phyloP scores from a whole-genome alignment of 2,329 filamentous ascomycete genomes.

The Ophiostoma piceae region DNA sequence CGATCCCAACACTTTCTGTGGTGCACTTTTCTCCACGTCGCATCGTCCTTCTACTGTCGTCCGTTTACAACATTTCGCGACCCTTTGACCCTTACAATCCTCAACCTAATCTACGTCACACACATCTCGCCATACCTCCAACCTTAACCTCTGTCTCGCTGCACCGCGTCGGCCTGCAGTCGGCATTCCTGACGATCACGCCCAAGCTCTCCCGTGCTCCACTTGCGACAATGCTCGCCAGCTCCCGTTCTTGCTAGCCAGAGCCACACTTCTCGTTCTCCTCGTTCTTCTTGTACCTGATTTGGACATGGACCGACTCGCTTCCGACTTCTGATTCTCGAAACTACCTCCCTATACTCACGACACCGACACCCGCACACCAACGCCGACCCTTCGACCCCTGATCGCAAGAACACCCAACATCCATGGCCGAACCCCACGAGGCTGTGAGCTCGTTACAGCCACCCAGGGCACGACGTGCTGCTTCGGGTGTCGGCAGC shows the following conservation, averaged over 20 bases:
- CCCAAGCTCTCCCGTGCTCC: neutral
- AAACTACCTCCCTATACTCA: neutral
- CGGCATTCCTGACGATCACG: constrained; percentile 2
- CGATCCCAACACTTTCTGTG: neutral
- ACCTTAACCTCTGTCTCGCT: neutral
- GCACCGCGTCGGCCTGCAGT: neutral
- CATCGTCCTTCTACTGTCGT: neutral
- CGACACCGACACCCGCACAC: neutral
- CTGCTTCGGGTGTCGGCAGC: constrained; percentile 8
- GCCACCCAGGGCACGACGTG: constrained; percentile 6
- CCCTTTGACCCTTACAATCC: neutral
- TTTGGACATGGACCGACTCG: constrained; percentile 11
- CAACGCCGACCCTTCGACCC: neutral
- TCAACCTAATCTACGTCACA: neutral
- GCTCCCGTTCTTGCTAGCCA: constrained; percentile 6
- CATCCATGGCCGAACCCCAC: constrained; percentile 14
- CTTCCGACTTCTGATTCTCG: neutral
- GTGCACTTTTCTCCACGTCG: neutral
- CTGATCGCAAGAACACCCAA: neutral
- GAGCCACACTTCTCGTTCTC: neutral
- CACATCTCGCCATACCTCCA: neutral
- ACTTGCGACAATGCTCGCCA: constrained; percentile 8
- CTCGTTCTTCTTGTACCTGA: neutral
- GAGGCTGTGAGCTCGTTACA: constrained; percentile 2
- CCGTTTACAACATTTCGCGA: neutral